Evolutionary conservation across 176 grass and related monocot species (phyloP), one percentile per base, ranked within the genome.

Genomic region (maize (Zea mays)): DNA sequence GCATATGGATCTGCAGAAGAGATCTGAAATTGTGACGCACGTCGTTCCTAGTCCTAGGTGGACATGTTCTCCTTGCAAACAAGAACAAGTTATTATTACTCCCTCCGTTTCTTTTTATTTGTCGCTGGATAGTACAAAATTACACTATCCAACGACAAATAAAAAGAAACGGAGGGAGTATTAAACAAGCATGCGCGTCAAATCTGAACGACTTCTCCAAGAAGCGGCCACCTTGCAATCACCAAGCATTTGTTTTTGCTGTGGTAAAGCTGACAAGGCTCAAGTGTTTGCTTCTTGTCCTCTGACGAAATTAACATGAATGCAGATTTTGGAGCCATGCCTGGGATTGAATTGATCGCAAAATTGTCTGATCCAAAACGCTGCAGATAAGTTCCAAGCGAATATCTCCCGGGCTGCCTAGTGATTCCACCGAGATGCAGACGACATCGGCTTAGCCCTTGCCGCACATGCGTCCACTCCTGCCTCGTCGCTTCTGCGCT

Each of bases 351-450:
- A 56, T 88, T 84, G 86, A 84, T 70, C 81, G 27, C 71, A 85
- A 77, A 17, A 35, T 88, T 85, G 86, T 88, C 5, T 41, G 71
- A 65, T 64, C 54, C 81, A 63, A 73, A n/a, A 47, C 10, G 2
- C 12, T 57, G 65, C 12, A 69, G 82, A 81, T 81, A 57, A 66
- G 72, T 85, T 77, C 82, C 86, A 88, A 77, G 77, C 14, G 77
- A 76, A 88, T 81, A 14, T 81, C 84, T 54, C 67, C 67, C 77
- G 60, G 71, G 3, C 41, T 71, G 37, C 82, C 14, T 58, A 66
- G 77, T 88, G 84, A 71, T 75, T 88, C 86, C 77, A 76, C 58
- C 58, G 10, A 72, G 81, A 81, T 60, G 72, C 72, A 69, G 81
- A 88, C 77, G 55, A 70, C 71, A 66, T 71, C 44, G 3, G 7